Conservation (phyloP, 2,329 filamentous ascomycete genomes). For the Epichloe sibirici region DNA sequence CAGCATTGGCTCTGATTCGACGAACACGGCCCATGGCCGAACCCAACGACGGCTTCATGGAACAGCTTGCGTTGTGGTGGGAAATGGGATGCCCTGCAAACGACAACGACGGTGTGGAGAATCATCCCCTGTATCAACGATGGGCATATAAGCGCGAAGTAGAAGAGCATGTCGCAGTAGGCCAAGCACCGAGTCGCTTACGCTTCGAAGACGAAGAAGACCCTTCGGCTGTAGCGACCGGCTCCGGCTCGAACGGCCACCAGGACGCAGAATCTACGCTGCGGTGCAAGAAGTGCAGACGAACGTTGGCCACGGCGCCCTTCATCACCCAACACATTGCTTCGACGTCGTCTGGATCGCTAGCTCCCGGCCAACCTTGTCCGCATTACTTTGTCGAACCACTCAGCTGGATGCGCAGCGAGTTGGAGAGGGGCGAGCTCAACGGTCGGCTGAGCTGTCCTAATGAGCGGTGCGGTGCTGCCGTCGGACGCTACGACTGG, state of each 20-base stretch:
- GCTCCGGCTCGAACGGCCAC: not conserved
- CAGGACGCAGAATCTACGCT: conserved; percentile 27
- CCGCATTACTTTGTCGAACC: conserved; percentile 87
- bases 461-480: conserved; percentile 61
- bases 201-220: conserved; percentile 72
- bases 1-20: conserved; percentile 57
- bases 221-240: not conserved
- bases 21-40: conserved; percentile 65
- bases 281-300: conserved; percentile 85
- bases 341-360: not conserved
- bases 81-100: conserved; percentile 64
- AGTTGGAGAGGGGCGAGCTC: conserved; percentile 67
- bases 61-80: conserved; percentile 77
- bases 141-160: conserved; percentile 46
- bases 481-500: conserved; percentile 91
- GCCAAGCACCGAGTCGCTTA: conserved; percentile 70
- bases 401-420: conserved; percentile 84
- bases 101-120: conserved; percentile 38
- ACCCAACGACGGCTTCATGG: conserved; percentile 85
- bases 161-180: conserved; percentile 50
- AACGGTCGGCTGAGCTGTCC: conserved; percentile 81
- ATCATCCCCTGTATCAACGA: conserved; percentile 67
- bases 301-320: conserved; percentile 38
- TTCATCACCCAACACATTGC: conserved; percentile 55
- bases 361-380: conserved; percentile 33